Evolutionary conservation across 768 basidiomycete genomes (phyloP).

Genomic region (Serpula lacrymans): DNA sequence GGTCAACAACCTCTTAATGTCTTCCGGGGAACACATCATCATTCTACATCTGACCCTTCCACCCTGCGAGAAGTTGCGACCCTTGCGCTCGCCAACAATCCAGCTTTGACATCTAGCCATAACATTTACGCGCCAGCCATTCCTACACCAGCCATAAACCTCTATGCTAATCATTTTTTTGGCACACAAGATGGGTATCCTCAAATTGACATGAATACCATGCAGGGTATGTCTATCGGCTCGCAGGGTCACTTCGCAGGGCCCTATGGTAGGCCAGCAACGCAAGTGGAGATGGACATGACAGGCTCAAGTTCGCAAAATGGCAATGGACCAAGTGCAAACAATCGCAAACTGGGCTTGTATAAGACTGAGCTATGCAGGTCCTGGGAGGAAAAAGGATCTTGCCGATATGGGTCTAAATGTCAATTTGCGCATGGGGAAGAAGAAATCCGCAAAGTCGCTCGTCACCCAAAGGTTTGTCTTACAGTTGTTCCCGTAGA

Average conservation of each 20-base stretch:
- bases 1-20: slow-evolving; percentile 77
- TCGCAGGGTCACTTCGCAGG: slow-evolving; percentile 54
- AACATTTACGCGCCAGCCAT: slow-evolving; percentile 49
- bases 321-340: slow-evolving; percentile 75
- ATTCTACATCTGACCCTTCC: slow-evolving; percentile 81
- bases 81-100: slow-evolving; percentile 59
- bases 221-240: slow-evolving; percentile 56
- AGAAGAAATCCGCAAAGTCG: slow-evolving; percentile 80
- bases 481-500: not conserved
- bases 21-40: slow-evolving; percentile 74
- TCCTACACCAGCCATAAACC: slow-evolving; percentile 45
- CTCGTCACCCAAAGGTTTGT: slow-evolving; percentile 83
- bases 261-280: slow-evolving; percentile 50
- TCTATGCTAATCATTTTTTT: slow-evolving; percentile 75
- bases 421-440: slow-evolving; percentile 95
- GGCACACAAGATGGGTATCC: slow-evolving; percentile 54
- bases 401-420: slow-evolving; percentile 81
- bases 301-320: slow-evolving; percentile 22
- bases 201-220: slow-evolving; percentile 47
- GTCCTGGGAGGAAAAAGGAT: slow-evolving; percentile 91
- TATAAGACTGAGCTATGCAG: slow-evolving; percentile 91
- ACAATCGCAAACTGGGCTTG: slow-evolving; percentile 85
- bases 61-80: slow-evolving; percentile 67
- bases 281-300: slow-evolving; percentile 37
- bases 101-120: slow-evolving; percentile 48